phyloP scores from a whole-genome alignment of 2,329 filamentous ascomycete species.

The Diplodia intermedia region DNA sequence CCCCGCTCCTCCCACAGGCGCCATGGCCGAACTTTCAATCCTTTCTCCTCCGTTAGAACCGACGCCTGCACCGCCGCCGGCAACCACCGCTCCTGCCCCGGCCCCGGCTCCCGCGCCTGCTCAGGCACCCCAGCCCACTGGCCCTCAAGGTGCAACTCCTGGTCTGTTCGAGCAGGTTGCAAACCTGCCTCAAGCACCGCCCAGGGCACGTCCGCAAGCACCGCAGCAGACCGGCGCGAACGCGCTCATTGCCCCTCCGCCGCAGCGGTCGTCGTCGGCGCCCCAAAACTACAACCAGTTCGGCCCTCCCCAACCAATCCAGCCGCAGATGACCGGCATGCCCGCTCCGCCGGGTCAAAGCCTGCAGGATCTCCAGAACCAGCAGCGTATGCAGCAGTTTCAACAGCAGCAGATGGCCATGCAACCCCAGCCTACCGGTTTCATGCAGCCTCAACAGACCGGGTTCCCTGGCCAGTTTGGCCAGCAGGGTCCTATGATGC shows the following conservation, averaged over 20 bases:
- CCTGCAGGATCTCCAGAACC: constrained; percentile 70
- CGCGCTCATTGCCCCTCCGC: constrained; percentile 77
- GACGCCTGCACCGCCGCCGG: constrained; percentile 49
- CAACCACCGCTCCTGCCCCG: constrained; percentile 49
- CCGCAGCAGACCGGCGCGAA: constrained; percentile 68
- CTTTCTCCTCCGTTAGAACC: constrained; percentile 60
- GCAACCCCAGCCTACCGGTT: constrained; percentile 49
- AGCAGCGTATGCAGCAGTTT: constrained; percentile 43
- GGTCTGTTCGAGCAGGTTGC: constrained; percentile 39
- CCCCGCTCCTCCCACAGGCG: constrained; percentile 62
- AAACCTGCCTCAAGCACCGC: constrained; percentile 47
- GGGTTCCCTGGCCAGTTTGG: constrained; percentile 36
- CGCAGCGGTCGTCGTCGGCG: constrained; percentile 82
- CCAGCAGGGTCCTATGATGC: constrained; percentile 37
- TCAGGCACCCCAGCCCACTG: constrained; percentile 38
- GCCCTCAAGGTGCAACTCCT: constrained; percentile 35
- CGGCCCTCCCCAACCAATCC: constrained; percentile 76
- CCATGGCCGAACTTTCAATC: constrained; percentile 73
- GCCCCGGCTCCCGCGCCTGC: constrained; percentile 47
- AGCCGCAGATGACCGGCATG: constrained; percentile 83
- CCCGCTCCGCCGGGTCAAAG: constrained; percentile 78
- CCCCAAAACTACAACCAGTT: constrained; percentile 75
- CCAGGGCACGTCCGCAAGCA: constrained; percentile 73
- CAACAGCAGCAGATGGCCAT: constrained; percentile 42
- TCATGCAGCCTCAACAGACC: constrained; percentile 46